Percentiles rank a stretch among this genome's conserved stretches.
Conservation (phyloP, 2,329 filamentous ascomycete species). For the Colletotrichum sp. region DNA sequence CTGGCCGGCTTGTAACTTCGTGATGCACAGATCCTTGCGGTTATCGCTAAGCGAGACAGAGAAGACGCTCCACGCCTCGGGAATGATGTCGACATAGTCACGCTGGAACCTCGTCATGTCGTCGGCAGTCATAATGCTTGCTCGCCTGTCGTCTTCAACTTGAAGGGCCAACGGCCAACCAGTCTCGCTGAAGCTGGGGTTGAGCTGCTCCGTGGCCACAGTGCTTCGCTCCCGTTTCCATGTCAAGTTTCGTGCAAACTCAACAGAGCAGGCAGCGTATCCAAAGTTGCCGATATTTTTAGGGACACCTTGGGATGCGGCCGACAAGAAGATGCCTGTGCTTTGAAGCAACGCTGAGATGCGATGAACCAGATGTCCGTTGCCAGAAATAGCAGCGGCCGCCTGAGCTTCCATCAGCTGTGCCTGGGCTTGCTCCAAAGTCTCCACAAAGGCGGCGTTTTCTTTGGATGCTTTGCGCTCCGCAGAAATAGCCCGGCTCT, state of each 20-base stretch:
- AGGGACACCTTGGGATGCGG: slow-evolving; percentile 55
- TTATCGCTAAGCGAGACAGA: slow-evolving; percentile 86
- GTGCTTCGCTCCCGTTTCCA: slow-evolving; percentile 68
- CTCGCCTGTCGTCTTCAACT: slow-evolving; percentile 34
- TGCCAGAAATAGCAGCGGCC: slow-evolving; percentile 55
- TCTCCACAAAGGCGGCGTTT: slow-evolving; percentile 54
- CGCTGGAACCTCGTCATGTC: slow-evolving; percentile 73
- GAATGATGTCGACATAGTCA: slow-evolving; percentile 86
- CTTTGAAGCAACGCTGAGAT: slow-evolving; percentile 69
- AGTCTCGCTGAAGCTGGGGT: slow-evolving; percentile 38
- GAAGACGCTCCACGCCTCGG: slow-evolving; percentile 81
- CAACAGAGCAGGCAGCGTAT: slow-evolving; percentile 68
- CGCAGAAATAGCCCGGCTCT: background rate
- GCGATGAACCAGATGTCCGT: slow-evolving; percentile 66
- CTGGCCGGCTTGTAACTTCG: slow-evolving; percentile 77
- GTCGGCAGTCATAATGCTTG: slow-evolving; percentile 50
- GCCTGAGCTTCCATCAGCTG: slow-evolving; percentile 68
- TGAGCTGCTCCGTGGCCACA: slow-evolving; percentile 24
- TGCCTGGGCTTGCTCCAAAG: slow-evolving; percentile 69
- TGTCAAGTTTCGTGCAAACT: slow-evolving; percentile 73
- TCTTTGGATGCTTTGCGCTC: slow-evolving; percentile 31
- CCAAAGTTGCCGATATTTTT: slow-evolving; percentile 54
- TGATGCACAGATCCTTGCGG: slow-evolving; percentile 84
- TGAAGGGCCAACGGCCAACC: slow-evolving; percentile 27
- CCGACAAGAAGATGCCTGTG: slow-evolving; percentile 69